phyloP scores from a whole-genome alignment of 2,329 filamentous ascomycete species.

The Alternaria atra region DNA sequence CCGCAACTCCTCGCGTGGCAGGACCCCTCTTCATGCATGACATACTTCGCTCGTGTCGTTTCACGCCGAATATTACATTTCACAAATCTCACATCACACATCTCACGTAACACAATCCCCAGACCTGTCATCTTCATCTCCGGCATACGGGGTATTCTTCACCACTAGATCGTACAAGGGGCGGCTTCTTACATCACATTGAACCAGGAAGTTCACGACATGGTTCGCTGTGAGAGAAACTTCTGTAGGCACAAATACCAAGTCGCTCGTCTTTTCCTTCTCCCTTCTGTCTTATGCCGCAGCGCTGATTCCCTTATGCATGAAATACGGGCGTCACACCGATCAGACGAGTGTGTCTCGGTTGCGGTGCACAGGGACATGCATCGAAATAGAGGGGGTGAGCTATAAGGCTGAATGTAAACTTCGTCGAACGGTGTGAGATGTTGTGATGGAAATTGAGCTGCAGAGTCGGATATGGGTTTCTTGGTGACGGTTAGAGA shows the following conservation, averaged over 20 bases:
- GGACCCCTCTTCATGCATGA: background rate
- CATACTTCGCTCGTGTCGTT: background rate
- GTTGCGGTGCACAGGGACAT: background rate
- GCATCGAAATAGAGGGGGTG: background rate
- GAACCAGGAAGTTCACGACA: background rate
- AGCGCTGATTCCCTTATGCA: background rate
- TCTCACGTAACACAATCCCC: background rate
- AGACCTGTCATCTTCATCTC: background rate
- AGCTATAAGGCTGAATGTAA: background rate
- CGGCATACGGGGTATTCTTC: background rate
- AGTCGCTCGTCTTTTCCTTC: background rate
- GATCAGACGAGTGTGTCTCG: background rate
- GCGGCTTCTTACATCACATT: background rate
- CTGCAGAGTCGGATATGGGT: background rate
- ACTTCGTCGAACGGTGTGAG: constrained; percentile 7
- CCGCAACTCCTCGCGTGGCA: constrained; percentile 6
- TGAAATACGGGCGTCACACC: constrained; percentile 2
- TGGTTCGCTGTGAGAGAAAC: background rate
- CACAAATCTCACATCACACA: background rate
- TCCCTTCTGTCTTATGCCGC: background rate
- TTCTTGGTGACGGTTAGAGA: background rate
- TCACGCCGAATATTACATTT: background rate
- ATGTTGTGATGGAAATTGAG: background rate
- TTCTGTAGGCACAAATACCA: background rate
- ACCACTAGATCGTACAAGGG: background rate